Conservation (phyloP, 208 protist genomes). For the Phytomonas sp. region DNA sequence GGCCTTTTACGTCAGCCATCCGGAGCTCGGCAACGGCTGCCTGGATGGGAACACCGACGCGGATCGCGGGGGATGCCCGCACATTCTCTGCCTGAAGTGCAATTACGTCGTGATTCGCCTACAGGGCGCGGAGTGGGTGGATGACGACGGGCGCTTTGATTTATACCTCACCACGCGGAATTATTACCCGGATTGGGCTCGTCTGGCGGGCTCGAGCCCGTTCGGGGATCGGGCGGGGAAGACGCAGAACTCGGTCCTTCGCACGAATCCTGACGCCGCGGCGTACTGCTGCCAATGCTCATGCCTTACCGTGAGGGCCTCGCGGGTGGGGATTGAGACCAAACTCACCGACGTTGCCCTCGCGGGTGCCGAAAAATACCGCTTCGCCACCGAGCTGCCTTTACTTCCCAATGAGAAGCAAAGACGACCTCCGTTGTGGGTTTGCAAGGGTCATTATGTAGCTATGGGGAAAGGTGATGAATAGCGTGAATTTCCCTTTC, state of each 20-base stretch:
- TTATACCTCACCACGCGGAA: conserved; percentile 82
- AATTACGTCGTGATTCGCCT: conserved; percentile 74
- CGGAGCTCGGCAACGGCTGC: conserved; percentile 55
- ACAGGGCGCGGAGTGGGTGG: conserved; percentile 65
- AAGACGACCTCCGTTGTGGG: conserved; percentile 74
- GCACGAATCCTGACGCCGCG: conserved; percentile 19
- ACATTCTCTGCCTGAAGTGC: conserved; percentile 62
- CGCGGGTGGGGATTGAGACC: conserved; percentile 45
- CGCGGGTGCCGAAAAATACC: not conserved
- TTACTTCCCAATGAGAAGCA: conserved; percentile 21
- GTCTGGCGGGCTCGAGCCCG: conserved; percentile 37
- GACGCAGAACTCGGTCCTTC: conserved; percentile 23
- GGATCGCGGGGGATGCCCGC: conserved; percentile 49
- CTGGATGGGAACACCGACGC: conserved; percentile 25
- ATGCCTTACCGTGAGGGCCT: conserved; percentile 52
- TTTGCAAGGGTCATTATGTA: conserved; percentile 3
- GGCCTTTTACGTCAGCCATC: conserved; percentile 47
- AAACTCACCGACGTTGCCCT: conserved; percentile 36
- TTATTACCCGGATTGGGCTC: conserved; percentile 85
- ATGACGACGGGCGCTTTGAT: conserved; percentile 37
- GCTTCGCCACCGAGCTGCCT: conserved; percentile 57
- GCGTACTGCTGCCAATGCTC: conserved; percentile 88
- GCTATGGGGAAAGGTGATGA: not conserved
- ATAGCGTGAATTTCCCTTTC: not conserved
- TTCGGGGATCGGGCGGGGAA: conserved; percentile 28